Conservation (phyloP, 2,329 filamentous ascomycete genomes). For the Botrytis pseudocinerea region DNA sequence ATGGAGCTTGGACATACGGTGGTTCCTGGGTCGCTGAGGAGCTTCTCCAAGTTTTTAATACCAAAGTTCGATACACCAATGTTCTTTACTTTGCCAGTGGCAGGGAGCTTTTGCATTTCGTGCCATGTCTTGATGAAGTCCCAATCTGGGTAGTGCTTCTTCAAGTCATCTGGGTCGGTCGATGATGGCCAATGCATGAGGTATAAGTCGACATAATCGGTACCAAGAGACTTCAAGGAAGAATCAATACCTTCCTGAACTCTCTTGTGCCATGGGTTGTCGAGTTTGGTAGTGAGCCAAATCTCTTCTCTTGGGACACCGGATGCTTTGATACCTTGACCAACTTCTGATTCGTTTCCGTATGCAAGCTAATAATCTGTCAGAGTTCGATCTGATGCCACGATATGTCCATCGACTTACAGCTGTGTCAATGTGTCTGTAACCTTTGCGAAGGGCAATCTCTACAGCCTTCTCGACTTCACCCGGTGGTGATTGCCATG, state of each 20-base stretch:
- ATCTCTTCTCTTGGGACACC: slow-evolving; percentile 66
- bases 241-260: slow-evolving; percentile 61
- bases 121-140: slow-evolving; percentile 78
- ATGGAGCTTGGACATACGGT: slow-evolving; percentile 49
- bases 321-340: slow-evolving; percentile 64
- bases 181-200: slow-evolving; percentile 73
- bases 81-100: slow-evolving; percentile 71
- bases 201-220: slow-evolving; percentile 69
- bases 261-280: slow-evolving; percentile 76
- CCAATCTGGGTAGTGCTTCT: slow-evolving; percentile 75
- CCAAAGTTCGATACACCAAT: slow-evolving; percentile 87
- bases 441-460: slow-evolving; percentile 65
- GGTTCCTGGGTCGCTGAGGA: slow-evolving; percentile 65
- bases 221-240: slow-evolving; percentile 60
- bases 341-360: slow-evolving; percentile 72
- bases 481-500: slow-evolving; percentile 71
- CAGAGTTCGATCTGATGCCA: slow-evolving; percentile 4
- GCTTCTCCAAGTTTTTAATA: slow-evolving; percentile 75
- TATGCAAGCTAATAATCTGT: slow-evolving; percentile 57
- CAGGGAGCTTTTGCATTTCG: slow-evolving; percentile 69
- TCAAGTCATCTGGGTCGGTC: slow-evolving; percentile 56
- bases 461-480: slow-evolving; percentile 72
- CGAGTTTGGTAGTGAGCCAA: slow-evolving; percentile 78
- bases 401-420: slow-evolving; percentile 29
- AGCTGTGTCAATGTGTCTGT: slow-evolving; percentile 71